These are phyloP conservation scores for Xylaria castorea DNA, from an alignment of 495 filamentous ascomycete species.

Conservation along the genomic window DNA sequence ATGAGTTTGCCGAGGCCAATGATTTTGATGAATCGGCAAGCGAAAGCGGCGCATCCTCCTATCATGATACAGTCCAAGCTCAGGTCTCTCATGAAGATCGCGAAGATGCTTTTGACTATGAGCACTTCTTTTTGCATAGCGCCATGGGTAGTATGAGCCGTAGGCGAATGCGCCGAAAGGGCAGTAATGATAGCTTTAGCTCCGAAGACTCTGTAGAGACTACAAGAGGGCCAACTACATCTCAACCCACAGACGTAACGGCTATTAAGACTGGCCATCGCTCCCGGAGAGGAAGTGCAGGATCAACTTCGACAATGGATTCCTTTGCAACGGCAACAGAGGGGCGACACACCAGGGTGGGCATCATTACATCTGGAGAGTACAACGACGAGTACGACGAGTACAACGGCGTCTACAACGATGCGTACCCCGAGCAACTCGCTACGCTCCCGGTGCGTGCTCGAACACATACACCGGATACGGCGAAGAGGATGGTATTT, in stretches of 20 bases:
- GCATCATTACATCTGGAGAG: conserved; percentile 11
- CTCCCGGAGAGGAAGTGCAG: conserved; percentile 65
- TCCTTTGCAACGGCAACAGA: conserved; percentile 87
- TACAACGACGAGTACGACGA: conserved; percentile 20
- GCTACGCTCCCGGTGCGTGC: conserved; percentile 37
- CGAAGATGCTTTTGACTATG: conserved; percentile 96
- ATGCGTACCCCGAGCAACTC: conserved; percentile 33
- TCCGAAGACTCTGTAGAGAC: conserved; percentile 80
- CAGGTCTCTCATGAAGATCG: conserved; percentile 84
- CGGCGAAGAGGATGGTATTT: conserved; percentile 40
- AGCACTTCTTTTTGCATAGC: conserved; percentile 92
- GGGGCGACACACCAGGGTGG: conserved; percentile 49
- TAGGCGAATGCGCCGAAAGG: conserved; percentile 52
- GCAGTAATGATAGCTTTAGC: conserved; percentile 62
- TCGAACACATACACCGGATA: conserved; percentile 40
- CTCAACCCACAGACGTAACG: conserved; percentile 30
- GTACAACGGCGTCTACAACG: conserved; percentile 17
- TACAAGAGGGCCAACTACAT: conserved; percentile 59
- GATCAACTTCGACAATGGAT: conserved; percentile 76
- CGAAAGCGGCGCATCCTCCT: conserved; percentile 60
- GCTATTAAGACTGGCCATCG: conserved; percentile 40
- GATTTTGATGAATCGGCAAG: conserved; percentile 47
- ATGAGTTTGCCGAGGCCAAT: conserved; percentile 30
- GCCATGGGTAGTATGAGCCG: conserved; percentile 75
- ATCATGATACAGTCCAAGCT: conserved; percentile 61